Percentiles rank a stretch among this genome's conserved stretches.
Evolutionary conservation across 805 yeast species (phyloP).

Genomic region (Candida sakaeoensis): DNA sequence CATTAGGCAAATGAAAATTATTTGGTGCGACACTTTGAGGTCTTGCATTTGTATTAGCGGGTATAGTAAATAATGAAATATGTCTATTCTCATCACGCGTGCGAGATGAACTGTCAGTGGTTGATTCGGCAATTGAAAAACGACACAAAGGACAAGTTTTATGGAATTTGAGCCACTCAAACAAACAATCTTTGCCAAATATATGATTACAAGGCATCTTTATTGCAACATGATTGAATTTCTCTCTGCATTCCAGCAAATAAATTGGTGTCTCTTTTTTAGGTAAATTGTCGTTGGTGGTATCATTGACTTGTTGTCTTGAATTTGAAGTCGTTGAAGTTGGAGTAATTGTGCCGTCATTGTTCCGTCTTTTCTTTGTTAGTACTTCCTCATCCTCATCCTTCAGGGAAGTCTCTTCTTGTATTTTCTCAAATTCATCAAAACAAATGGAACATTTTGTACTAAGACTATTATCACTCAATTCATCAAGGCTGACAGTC

Average conservation of each 20-base stretch:
- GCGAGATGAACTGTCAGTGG: not conserved
- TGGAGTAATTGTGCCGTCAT: conserved; percentile 9
- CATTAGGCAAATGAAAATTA: not conserved
- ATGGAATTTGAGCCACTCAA: conserved; percentile 75
- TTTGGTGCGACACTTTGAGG: not conserved
- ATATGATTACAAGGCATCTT: conserved; percentile 81
- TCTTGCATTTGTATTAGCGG: conserved; percentile 5
- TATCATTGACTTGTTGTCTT: conserved; percentile 1
- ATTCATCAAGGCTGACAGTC: conserved; percentile 11
- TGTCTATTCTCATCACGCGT: conserved; percentile 8
- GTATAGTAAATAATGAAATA: conserved; percentile 30
- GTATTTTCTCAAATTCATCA: conserved; percentile 44
- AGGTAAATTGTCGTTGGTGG: conserved; percentile 1
- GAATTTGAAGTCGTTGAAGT: conserved; percentile 6
- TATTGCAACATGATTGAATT: conserved; percentile 56
- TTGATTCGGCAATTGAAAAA: conserved; percentile 35
- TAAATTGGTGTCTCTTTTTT: conserved; percentile 8
- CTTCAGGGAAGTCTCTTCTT: conserved; percentile 1
- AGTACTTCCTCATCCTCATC: conserved; percentile 13
- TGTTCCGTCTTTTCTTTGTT: conserved; percentile 22
- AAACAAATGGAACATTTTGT: conserved; percentile 62
- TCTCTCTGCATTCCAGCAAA: conserved; percentile 19
- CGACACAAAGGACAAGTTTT: conserved; percentile 88
- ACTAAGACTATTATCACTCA: conserved; percentile 16
- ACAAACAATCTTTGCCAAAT: conserved; percentile 83